phyloP scores from a whole-genome alignment of 1,284 basidiomycete species.

The Mycena sp. region DNA sequence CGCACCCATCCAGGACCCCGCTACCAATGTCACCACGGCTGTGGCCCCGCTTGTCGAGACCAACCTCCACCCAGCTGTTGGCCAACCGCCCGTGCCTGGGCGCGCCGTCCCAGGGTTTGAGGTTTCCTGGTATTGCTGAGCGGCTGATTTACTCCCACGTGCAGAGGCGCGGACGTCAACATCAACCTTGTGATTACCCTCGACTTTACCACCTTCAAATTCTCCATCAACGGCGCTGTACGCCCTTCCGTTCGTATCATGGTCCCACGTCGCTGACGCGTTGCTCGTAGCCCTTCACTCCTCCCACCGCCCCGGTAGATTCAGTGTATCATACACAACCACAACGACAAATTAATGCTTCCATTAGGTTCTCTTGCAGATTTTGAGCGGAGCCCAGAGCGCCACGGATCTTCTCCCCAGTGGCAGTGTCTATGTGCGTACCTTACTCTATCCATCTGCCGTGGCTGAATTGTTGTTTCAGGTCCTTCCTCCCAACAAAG shows the following conservation, averaged over 20 bases:
- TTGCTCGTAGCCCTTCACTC: slow-evolving; percentile 17
- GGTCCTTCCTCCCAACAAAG: slow-evolving; percentile 18
- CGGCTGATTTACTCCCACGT: too few relatives aligned
- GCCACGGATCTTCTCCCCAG: slow-evolving; percentile 51
- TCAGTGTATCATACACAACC: too few relatives aligned
- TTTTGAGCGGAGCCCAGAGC: slow-evolving; percentile 53
- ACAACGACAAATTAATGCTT: too few relatives aligned
- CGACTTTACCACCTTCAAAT: slow-evolving; percentile 35
- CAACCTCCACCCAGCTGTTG: slow-evolving; percentile 44
- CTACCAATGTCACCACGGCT: slow-evolving; percentile 35
- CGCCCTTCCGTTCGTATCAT: not conserved
- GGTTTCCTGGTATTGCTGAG: too few relatives aligned
- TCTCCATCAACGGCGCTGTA: slow-evolving; percentile 45
- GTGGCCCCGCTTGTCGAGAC: slow-evolving; percentile 43
- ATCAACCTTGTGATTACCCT: slow-evolving; percentile 41
- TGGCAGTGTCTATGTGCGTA: slow-evolving; percentile 48
- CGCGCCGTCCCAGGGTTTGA: slow-evolving; percentile 35
- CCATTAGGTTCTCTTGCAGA: slow-evolving; percentile 49
- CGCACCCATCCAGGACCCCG: slow-evolving; percentile 42
- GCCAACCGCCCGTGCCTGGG: slow-evolving; percentile 43
- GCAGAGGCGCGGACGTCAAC: slow-evolving; percentile 42
- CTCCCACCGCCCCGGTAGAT: slow-evolving; percentile 43
- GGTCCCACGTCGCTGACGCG: too few relatives aligned
- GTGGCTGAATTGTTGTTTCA: too few relatives aligned
- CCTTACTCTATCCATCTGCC: not conserved